These are phyloP conservation scores for Podospora appendiculata DNA, from an alignment of 495 filamentous ascomycete species.

Conservation along the genomic window DNA sequence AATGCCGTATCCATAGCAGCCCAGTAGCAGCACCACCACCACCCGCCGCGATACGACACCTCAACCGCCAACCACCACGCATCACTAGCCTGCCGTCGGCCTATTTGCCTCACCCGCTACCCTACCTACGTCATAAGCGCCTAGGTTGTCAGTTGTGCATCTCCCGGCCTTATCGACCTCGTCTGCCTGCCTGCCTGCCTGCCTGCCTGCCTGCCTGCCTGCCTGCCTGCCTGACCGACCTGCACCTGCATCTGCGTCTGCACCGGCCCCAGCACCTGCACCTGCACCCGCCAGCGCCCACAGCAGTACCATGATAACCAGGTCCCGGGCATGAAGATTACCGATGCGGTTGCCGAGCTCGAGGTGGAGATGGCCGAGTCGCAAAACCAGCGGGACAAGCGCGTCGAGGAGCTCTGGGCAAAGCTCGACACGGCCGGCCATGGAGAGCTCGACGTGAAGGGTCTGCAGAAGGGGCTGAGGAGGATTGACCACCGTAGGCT, in stretches of 20 bases:
- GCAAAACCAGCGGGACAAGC: conserved; percentile 63
- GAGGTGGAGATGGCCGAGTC: conserved; percentile 49
- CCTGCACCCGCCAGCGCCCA: not conserved
- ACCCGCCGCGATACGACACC: not conserved
- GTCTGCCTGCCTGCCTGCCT: too few species aligned
- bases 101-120: conserved; percentile 13
- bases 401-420: conserved; percentile 73
- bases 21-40: not conserved
- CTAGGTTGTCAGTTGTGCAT: too few species aligned
- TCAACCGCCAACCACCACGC: conserved; percentile 4
- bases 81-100: not conserved
- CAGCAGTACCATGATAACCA: conserved; percentile 25
- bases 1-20: conserved; percentile 28
- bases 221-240: not conserved
- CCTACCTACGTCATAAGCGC: conserved; percentile 11
- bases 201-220: too few species aligned
- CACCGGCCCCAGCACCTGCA: not conserved
- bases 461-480: conserved; percentile 72
- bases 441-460: conserved; percentile 74
- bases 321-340: conserved; percentile 29
- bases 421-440: conserved; percentile 67
- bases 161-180: too few species aligned
- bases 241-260: not conserved
- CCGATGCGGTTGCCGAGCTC: conserved; percentile 35
- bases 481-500: conserved; percentile 88